A percentile compares a stretch with the other conserved stretches of the same genome.
Conservation (phyloP, 2,329 filamentous ascomycete species). For the Juglanconis oblonga region DNA sequence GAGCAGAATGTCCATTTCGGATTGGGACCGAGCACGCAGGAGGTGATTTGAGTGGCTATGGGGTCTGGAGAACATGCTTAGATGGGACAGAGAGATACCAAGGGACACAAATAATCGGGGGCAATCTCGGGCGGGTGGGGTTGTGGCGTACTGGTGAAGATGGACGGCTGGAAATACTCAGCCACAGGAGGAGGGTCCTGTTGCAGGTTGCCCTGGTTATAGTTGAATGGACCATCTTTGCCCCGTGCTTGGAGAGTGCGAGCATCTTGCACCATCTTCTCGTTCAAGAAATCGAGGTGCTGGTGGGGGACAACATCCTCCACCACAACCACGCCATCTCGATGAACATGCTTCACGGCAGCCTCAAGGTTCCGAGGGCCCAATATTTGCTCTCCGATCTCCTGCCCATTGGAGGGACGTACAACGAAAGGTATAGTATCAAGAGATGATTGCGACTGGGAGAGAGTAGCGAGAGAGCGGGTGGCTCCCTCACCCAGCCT, state of each 20-base stretch:
- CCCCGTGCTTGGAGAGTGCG: conserved; percentile 46
- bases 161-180: conserved; percentile 44
- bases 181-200: conserved; percentile 55
- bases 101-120: too few relatives aligned
- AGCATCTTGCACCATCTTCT: conserved; percentile 59
- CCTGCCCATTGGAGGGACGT: conserved; percentile 36
- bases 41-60: conserved; percentile 54
- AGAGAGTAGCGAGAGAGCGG: neutral
- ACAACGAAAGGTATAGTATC: conserved; percentile 22
- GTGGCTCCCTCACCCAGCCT: neutral
- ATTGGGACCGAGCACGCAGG: conserved; percentile 50
- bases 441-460: neutral
- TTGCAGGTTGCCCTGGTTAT: conserved; percentile 60
- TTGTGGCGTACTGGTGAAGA: conserved; percentile 49
- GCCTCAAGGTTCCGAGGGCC: conserved; percentile 51
- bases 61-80: conserved; percentile 35
- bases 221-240: conserved; percentile 58
- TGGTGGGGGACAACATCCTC: conserved; percentile 49
- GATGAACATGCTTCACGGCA: conserved; percentile 48
- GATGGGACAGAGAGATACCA: too few relatives aligned
- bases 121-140: neutral
- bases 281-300: conserved; percentile 53
- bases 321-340: conserved; percentile 56
- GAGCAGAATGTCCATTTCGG: conserved; percentile 58
- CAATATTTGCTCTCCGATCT: conserved; percentile 38